Evolutionary conservation across 169 alveolate genomes (phyloP), one percentile per base, ranked within the genome.

Genomic region (Cryptosporidium muris): DNA sequence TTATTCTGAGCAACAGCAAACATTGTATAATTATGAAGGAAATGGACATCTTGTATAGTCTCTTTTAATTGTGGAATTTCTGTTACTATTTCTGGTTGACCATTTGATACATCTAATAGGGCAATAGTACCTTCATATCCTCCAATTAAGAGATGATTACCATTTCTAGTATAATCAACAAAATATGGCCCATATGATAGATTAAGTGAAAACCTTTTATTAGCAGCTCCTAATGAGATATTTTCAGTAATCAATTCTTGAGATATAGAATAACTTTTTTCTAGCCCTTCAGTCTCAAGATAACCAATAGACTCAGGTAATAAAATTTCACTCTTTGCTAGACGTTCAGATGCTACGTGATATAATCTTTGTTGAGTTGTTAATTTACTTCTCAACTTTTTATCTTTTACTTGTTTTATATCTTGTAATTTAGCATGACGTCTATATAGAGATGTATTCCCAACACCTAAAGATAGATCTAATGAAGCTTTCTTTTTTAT

Each of bases 1-100:
- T 94, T 95, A 88, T 94, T 95, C 90, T 97, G 97, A 1, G 97
- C 98, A 6, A 94, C 98, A 25, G 99, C 99, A 81, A 96, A 92
- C 81, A 96, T 89, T 34, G 94, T 92, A 58, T 97, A 95, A 81
- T 96, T 94, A 48, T 97, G 97, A n/a, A 97, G 90, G 54, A 95
- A 91, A 52, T 95, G 91, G 12, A 95, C 94, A 88, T 94, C 97
- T 63, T 94, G 88, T 38, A 94, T 88, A 64, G 85, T 85, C 64
- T 95, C 96, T 63, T 92, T 90, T 42, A 58, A 66, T 0, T 58
- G 43, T 2, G 85, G 68, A 7, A 74, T 45, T 37, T 74, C 85
- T 38, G 49, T 43, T n/a, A 60, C 9, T 25, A 74, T 74, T 64
- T 90, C 80, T 66, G 93, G 85, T 2, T 54, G 89, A 53, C 92